Percentiles rank a stretch among this genome's conserved stretches.
Conservation (phyloP, 768 basidiomycete species). For the Tricholoma terreum region DNA sequence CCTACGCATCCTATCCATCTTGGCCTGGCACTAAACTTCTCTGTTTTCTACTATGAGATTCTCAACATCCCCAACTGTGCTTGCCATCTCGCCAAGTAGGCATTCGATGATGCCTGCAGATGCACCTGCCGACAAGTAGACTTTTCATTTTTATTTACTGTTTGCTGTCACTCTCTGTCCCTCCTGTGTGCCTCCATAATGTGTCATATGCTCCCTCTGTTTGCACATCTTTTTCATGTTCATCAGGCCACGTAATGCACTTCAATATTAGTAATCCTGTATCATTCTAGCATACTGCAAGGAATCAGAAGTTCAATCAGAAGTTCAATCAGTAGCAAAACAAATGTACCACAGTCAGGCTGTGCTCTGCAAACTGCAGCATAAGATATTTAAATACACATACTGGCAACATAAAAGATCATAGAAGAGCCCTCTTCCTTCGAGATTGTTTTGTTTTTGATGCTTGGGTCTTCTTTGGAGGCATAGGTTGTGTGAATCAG, state of each 20-base stretch:
- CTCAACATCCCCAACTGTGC: constrained; percentile 98
- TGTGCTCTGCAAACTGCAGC: neutral
- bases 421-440: neutral
- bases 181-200: too few species aligned
- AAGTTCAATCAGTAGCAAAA: neutral
- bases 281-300: too few species aligned
- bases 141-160: constrained; percentile 18
- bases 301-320: too few species aligned
- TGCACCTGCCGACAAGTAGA: constrained; percentile 64
- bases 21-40: constrained; percentile 98
- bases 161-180: constrained; percentile 18
- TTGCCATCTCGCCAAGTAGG: constrained; percentile 98
- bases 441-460: neutral
- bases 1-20: constrained; percentile 98
- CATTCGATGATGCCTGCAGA: constrained; percentile 87
- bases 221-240: constrained; percentile 11
- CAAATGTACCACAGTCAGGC: neutral
- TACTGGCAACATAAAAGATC: neutral
- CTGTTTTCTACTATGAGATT: constrained; percentile 99
- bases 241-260: constrained; percentile 15
- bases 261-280: constrained; percentile 15
- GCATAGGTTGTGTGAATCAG: neutral
- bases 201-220: constrained; percentile 10
- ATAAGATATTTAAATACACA: too few species aligned
- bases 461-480: neutral